Evolutionary conservation across 2,329 filamentous ascomycete genomes (phyloP), one percentile per base, ranked within the genome.

Genomic region (Achaetomium macrosporum): DNA sequence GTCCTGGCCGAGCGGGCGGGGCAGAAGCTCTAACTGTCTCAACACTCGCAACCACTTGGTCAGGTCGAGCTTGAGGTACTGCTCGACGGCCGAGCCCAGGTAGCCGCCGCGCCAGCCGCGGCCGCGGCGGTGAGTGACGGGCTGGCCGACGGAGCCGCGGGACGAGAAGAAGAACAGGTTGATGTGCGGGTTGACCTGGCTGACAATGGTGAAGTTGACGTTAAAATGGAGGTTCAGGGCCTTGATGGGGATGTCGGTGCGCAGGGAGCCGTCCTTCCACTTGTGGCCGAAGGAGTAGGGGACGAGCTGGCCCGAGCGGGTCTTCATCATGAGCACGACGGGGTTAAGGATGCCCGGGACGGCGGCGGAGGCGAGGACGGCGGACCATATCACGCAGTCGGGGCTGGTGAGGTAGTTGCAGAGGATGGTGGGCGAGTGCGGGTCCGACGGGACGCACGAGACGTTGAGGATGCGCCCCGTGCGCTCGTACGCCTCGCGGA

Each of bases 121-220:
- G 5, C 93, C 93, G 61, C 87, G 86, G 50, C 93, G 87, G 69
- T 99, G 93, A 0, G 91, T 96, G 16, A 97, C 93, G 10, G 93
- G 93, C 48, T 89, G 85, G 5, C 93, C 93, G 10, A 97, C 92
- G 0, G 88, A 87, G 12, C 93, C 93, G 31, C 93, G 82, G 0
- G 91, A 95, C 30, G 88, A 93, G 76, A 97, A 99, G 79, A 99
- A 97, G 77, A 99, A 99, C 29, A 97, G 83, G 64, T 96, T 97
- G 69, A 99, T 92, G 68, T 99, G 93, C 1, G 93, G 93, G 68
- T 99, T 99, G 45, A 96, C 92, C 72, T 90, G 81, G 61, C 77
- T 79, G 62, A 85, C 93, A 59, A 99, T 91, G 59, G 88, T 92
- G 69, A 97, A 99, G 68, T 95, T 96, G 68, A 97, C 93, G 68